Conservation (phyloP, 805 yeast genomes). For the Diddensiella caesifluorescens region DNA sequence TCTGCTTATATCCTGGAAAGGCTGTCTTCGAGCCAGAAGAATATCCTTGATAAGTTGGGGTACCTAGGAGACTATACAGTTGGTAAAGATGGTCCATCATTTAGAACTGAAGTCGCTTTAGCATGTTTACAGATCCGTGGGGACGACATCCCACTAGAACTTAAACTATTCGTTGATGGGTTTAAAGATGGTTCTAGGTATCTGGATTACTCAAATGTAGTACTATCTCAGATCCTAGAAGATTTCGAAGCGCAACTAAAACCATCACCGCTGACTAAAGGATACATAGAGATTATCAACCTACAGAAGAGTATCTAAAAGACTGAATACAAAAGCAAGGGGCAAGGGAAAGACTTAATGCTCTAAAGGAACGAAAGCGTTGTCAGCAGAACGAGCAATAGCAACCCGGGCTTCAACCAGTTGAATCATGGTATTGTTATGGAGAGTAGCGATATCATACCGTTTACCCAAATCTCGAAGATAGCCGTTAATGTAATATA, state of each 20-base stretch:
- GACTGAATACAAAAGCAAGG: neutral
- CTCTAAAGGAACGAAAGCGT: neutral
- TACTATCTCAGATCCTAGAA: slow-evolving; percentile 3
- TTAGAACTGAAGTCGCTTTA: slow-evolving; percentile 69
- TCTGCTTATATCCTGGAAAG: slow-evolving; percentile 40
- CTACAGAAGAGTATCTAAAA: neutral
- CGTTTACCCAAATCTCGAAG: slow-evolving; percentile 53
- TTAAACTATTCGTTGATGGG: slow-evolving; percentile 12
- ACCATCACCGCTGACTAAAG: neutral
- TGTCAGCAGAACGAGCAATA: neutral
- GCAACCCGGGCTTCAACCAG: slow-evolving; percentile 40
- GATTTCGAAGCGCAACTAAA: slow-evolving; percentile 1
- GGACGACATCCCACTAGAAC: slow-evolving; percentile 5
- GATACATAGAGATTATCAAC: slow-evolving; percentile 1
- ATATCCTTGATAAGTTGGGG: slow-evolving; percentile 45
- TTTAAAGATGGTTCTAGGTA: slow-evolving; percentile 10
- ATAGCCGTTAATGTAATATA: slow-evolving; percentile 80
- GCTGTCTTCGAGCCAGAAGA: slow-evolving; percentile 34
- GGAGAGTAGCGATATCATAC: slow-evolving; percentile 34
- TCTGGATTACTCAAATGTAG: neutral
- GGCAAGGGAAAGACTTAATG: too few relatives aligned
- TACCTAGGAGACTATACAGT: slow-evolving; percentile 76
- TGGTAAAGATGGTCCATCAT: slow-evolving; percentile 49
- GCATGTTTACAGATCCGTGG: slow-evolving; percentile 34
- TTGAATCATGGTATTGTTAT: slow-evolving; percentile 41